Percentiles rank a stretch among this genome's conserved stretches.
Evolutionary conservation across 352 stramenopile species (phyloP).

Genomic region (Blastocystis sp.): DNA sequence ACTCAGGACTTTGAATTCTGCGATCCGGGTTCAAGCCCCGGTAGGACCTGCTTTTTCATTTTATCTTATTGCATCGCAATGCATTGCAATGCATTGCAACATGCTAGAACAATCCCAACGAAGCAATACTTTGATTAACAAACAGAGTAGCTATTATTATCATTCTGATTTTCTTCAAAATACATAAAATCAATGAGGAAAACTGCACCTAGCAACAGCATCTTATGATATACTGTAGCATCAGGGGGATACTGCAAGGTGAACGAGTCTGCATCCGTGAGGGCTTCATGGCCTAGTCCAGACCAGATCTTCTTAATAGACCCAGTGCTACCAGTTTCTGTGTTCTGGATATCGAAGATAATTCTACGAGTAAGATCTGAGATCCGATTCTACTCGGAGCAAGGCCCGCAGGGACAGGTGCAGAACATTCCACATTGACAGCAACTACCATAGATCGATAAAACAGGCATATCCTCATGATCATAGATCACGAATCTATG

Average conservation of each 20-base stretch:
- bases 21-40: slow-evolving; percentile 45
- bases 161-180: slow-evolving; percentile 40
- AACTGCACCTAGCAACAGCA: slow-evolving; percentile 14
- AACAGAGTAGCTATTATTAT: neutral
- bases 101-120: neutral
- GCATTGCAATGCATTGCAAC: neutral
- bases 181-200: slow-evolving; percentile 61
- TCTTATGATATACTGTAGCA: slow-evolving; percentile 39
- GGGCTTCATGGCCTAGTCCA: neutral
- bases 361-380: neutral
- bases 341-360: slow-evolving; percentile 5
- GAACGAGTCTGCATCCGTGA: slow-evolving; percentile 45
- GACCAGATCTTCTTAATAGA: slow-evolving; percentile 56
- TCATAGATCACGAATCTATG: slow-evolving; percentile 35
- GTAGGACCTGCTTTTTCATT: slow-evolving; percentile 26
- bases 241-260: slow-evolving; percentile 1
- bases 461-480: slow-evolving; percentile 4
- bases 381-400: neutral
- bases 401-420: slow-evolving; percentile 9
- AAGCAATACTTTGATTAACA: neutral
- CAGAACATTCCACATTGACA: slow-evolving; percentile 54
- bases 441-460: slow-evolving; percentile 49
- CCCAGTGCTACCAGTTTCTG: neutral
- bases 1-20: slow-evolving; percentile 58
- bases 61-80: neutral